Percentiles rank a stretch among this genome's conserved stretches.
Conservation (phyloP, 306 rosid species). For the Prosopis cineraria region DNA sequence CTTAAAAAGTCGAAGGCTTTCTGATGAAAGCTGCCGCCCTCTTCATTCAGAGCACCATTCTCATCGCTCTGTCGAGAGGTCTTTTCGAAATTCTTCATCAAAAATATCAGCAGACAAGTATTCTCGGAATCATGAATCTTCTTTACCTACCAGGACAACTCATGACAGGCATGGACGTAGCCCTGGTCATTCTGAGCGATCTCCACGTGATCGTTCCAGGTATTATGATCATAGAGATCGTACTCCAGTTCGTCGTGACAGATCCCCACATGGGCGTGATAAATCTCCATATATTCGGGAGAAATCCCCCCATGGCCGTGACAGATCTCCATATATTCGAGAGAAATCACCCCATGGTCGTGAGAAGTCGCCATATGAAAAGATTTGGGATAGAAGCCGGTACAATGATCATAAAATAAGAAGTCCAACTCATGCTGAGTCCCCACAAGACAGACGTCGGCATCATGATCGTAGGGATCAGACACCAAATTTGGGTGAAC, state of each 20-base stretch:
- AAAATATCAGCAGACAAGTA: constrained; percentile 68
- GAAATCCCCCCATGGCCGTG: constrained; percentile 64
- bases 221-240: constrained; percentile 74
- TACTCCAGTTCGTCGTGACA: constrained; percentile 58
- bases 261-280: constrained; percentile 63
- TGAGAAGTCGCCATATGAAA: constrained; percentile 64
- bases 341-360: constrained; percentile 71
- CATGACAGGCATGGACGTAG: constrained; percentile 83
- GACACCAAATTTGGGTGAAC: constrained; percentile 65
- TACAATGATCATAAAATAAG: constrained; percentile 68
- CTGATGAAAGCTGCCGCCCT: constrained; percentile 65
- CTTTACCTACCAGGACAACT: constrained; percentile 59
- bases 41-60: constrained; percentile 66
- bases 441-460: constrained; percentile 67
- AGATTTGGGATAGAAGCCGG: constrained; percentile 72
- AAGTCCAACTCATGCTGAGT: constrained; percentile 62
- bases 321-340: constrained; percentile 63
- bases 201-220: constrained; percentile 76
- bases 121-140: constrained; percentile 71
- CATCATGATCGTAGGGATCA: constrained; percentile 57
- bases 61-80: constrained; percentile 66
- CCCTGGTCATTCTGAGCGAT: constrained; percentile 85
- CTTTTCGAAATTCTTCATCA: constrained; percentile 59
- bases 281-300: constrained; percentile 72
- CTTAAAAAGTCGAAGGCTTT: constrained; percentile 71